A percentile compares a stretch with the other conserved stretches of the same genome.
Conservation (phyloP, 2,329 filamentous ascomycete genomes). For the Alternaria solani region DNA sequence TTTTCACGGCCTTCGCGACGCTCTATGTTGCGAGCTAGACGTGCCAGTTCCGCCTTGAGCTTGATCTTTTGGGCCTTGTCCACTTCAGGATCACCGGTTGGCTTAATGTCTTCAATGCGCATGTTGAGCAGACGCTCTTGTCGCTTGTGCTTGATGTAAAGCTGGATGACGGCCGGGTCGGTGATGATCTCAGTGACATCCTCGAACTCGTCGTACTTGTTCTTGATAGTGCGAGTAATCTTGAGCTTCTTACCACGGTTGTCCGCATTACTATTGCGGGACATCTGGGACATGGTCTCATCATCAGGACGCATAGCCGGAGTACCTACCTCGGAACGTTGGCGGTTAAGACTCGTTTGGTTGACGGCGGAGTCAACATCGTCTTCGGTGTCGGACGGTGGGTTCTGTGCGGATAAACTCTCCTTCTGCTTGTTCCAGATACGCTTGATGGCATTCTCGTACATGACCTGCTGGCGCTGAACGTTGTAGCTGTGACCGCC, state of each 20-base stretch:
- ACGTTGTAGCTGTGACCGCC: conserved; percentile 98
- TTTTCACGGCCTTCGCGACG: conserved; percentile 89
- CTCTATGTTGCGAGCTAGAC: conserved; percentile 90
- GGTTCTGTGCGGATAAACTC: conserved; percentile 75
- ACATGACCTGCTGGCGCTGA: conserved; percentile 88
- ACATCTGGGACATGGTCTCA: conserved; percentile 70
- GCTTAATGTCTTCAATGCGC: conserved; percentile 71
- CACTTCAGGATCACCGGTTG: conserved; percentile 71
- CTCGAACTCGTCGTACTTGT: conserved; percentile 70
- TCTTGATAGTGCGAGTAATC: conserved; percentile 74
- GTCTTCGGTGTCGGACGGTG: conserved; percentile 77
- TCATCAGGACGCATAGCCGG: conserved; percentile 66
- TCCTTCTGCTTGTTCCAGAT: conserved; percentile 91
- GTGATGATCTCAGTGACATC: conserved; percentile 53
- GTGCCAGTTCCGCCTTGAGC: conserved; percentile 77
- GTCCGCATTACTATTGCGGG: conserved; percentile 64
- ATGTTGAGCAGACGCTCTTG: conserved; percentile 75
- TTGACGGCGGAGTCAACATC: conserved; percentile 65
- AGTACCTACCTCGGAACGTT: conserved; percentile 69
- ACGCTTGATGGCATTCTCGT: conserved; percentile 86
- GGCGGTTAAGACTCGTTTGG: conserved; percentile 49
- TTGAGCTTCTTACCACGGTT: conserved; percentile 70
- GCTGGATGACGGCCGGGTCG: conserved; percentile 85
- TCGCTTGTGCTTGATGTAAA: conserved; percentile 82
- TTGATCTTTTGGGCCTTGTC: conserved; percentile 69